Evolutionary conservation across 2,329 filamentous ascomycete species (phyloP).

Genomic region (Clonostachys chloroleuca): DNA sequence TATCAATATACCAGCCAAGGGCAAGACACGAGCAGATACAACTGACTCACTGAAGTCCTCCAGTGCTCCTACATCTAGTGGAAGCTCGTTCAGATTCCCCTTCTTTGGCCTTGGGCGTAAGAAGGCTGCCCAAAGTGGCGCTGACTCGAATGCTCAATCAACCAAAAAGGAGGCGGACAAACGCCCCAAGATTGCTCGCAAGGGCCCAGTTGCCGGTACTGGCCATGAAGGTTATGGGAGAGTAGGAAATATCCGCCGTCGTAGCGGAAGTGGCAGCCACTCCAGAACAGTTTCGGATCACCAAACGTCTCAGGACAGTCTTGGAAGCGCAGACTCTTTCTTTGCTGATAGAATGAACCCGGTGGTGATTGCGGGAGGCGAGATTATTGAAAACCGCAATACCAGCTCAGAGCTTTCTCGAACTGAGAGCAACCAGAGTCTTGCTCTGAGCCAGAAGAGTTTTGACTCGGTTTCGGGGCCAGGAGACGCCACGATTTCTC

Average conservation of each 20-base stretch:
- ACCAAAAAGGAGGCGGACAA: slow-evolving; percentile 26
- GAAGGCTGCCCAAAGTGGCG: slow-evolving; percentile 52
- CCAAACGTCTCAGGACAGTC: slow-evolving; percentile 46
- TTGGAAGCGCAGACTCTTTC: slow-evolving; percentile 49
- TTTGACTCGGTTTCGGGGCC: slow-evolving; percentile 30
- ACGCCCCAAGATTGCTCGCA: slow-evolving; percentile 35
- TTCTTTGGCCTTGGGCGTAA: slow-evolving; percentile 63
- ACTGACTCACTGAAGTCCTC: slow-evolving; percentile 1
- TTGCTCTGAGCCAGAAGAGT: slow-evolving; percentile 31
- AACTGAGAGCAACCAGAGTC: slow-evolving; percentile 46
- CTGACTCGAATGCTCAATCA: slow-evolving; percentile 40
- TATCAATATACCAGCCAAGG: too few species aligned
- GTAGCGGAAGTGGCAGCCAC: slow-evolving; percentile 55
- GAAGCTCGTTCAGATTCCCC: slow-evolving; percentile 63
- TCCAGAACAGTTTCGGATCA: slow-evolving; percentile 34
- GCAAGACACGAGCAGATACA: too few species aligned
- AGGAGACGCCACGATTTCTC: slow-evolving; percentile 2
- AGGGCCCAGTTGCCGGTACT: slow-evolving; percentile 86
- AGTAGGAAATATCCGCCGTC: slow-evolving; percentile 55
- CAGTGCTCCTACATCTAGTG: slow-evolving; percentile 48
- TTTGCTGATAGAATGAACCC: slow-evolving; percentile 59
- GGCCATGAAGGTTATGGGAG: slow-evolving; percentile 84
- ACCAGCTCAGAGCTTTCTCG: slow-evolving; percentile 39
- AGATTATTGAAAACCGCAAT: slow-evolving; percentile 57
- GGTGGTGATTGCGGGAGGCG: slow-evolving; percentile 62